phyloP scores from a whole-genome alignment of 202 grass and related monocot species.

The Panicum hallii region DNA sequence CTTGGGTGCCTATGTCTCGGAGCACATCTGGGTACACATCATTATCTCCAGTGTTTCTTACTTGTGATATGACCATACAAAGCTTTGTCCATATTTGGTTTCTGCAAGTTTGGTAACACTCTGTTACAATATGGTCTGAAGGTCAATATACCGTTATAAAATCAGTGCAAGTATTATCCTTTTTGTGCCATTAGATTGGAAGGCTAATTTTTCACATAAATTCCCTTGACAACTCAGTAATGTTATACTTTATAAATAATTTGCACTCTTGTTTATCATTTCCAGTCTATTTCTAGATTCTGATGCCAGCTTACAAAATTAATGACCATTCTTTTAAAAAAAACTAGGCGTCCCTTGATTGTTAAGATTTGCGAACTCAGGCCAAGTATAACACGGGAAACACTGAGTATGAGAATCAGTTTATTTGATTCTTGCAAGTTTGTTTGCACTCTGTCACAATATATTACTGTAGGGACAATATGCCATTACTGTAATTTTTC shows the following conservation, averaged over 20 bases:
- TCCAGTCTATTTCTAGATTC: neutral
- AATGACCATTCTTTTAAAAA: neutral
- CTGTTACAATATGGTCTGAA: neutral
- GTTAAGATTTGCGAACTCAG: neutral
- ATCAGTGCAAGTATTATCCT: neutral
- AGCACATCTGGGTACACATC: constrained; percentile 55
- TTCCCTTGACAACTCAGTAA: neutral
- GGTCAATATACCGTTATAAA: neutral
- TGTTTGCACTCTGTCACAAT: neutral
- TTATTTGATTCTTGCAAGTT: neutral
- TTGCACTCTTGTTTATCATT: neutral
- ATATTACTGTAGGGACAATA: neutral
- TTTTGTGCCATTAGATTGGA: neutral
- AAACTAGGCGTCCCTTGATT: neutral
- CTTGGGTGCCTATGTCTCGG: constrained; percentile 70
- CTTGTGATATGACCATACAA: neutral
- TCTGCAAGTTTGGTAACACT: neutral
- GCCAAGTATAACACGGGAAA: neutral
- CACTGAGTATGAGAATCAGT: neutral
- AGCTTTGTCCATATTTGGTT: neutral
- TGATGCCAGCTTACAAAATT: neutral
- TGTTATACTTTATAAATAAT: neutral
- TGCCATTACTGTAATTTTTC: neutral
- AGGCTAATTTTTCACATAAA: neutral
- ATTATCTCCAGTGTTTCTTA: neutral